A percentile compares a stretch with the other conserved stretches of the same genome.
Evolutionary conservation across 2,329 filamentous ascomycete species (phyloP).

Genomic region (Juglanconis sp.): DNA sequence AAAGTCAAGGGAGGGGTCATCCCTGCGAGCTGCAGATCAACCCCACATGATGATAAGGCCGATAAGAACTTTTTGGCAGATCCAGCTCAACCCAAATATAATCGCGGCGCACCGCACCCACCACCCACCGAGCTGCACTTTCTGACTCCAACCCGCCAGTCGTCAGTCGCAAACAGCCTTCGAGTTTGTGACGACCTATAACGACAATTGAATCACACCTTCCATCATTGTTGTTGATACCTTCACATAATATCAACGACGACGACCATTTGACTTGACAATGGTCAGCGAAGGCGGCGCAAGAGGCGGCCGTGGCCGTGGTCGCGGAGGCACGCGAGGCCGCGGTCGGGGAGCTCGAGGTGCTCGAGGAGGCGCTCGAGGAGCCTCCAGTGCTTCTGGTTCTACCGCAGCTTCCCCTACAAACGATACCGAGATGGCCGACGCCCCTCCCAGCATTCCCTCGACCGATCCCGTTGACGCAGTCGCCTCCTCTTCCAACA

Average conservation of each 20-base stretch:
- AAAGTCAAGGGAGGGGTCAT: neutral
- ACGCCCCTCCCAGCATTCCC: neutral
- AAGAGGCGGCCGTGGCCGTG: constrained; percentile 12
- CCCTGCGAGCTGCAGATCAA: neutral
- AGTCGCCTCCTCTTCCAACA: neutral
- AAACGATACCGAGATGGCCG: neutral
- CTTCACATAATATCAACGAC: neutral
- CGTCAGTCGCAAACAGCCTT: too few species aligned
- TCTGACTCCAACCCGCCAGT: neutral
- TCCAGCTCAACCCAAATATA: neutral
- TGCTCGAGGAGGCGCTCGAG: constrained; percentile 27
- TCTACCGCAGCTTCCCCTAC: neutral
- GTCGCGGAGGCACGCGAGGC: constrained; percentile 20
- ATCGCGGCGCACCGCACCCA: too few species aligned
- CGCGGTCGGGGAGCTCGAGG: constrained; percentile 30
- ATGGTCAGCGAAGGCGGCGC: constrained; percentile 15
- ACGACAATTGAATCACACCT: too few species aligned
- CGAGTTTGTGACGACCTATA: too few species aligned
- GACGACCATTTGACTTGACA: neutral
- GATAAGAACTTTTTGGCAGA: constrained; percentile 4
- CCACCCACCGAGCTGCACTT: neutral
- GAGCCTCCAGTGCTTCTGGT: constrained; percentile 22
- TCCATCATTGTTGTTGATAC: too few species aligned
- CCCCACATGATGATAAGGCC: neutral
- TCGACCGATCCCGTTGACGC: neutral